Evolutionary conservation across 805 yeast genomes (phyloP), one percentile per base, ranked within the genome.

Genomic region (Scheffersomyces ergatensis): DNA sequence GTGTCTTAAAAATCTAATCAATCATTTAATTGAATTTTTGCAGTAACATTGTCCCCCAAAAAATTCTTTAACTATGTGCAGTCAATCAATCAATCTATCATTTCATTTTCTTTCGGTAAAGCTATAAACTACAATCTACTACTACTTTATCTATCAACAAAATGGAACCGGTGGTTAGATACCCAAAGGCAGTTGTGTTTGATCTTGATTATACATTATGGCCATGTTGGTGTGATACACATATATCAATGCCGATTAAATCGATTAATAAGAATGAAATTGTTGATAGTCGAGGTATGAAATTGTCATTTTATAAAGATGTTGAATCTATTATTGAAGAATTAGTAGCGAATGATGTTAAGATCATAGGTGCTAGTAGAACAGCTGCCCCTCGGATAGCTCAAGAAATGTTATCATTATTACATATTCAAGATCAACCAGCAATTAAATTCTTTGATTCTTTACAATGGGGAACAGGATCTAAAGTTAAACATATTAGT

Each of bases 191-290:
- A 1, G 81, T 83, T 9, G 89, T 85, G 0, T 83, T 85, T 55
- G 93, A 85, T 49, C 62, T 85, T 33, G 93, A 85, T 56, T 85
- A 80, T 53, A 85, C 93, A 0, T 60, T 85, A 25, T 85, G 93
- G 93, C 90, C 85, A 38, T 80, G 83, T 46, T 85, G 90, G 90
- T 84, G 90, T 58, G 90, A 85, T 51, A 83, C 88, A 1, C 90
- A 85, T 53, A 70, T 85, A 16, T 58, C 68, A 2, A 63, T 77
- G 6, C 90, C 90, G 0, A 43, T 82, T 17, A 67, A 65, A 39
- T 53, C 66, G n/a, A 41, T 45, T 15, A 52, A 62, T 13, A 62
- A 62, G 11, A 51, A 59, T 13, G 53, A 60, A 3, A 67, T 82
- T 2, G 62, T 67, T 1, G 92, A 85, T 51, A 62, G 67, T 36